Conservation (phyloP, 495 filamentous ascomycete genomes). For the Neurospora sp. region DNA sequence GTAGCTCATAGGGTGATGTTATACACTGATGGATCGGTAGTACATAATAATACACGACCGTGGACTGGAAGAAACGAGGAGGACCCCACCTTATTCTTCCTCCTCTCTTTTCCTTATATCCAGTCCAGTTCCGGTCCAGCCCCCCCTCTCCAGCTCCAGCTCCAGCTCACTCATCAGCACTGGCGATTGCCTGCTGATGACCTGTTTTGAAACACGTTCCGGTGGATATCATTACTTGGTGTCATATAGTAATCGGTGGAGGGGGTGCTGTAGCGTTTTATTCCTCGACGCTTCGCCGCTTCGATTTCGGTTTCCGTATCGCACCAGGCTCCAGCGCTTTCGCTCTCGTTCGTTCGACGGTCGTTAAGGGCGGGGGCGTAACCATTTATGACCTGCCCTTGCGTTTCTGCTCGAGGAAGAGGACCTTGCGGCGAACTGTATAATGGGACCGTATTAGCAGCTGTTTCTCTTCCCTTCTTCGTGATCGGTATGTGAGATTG, state of each 20-base stretch:
- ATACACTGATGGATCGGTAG: conserved; percentile 11
- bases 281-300: not conserved
- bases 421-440: conserved; percentile 76
- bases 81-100: not conserved
- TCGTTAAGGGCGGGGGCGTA: not conserved
- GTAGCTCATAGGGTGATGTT: not conserved
- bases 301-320: not conserved
- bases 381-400: conserved; percentile 22
- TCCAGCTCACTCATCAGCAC: not conserved
- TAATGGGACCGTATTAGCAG: not conserved
- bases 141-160: not conserved
- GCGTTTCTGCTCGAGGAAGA: conserved; percentile 86
- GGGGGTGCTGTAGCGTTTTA: not conserved
- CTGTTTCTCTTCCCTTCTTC: not conserved
- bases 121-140: not conserved
- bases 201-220: not conserved
- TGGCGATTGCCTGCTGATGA: not conserved
- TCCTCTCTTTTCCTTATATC: not conserved
- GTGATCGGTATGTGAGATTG: too few relatives aligned
- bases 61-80: not conserved
- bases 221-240: not conserved
- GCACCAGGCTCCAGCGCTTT: not conserved
- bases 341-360: not conserved
- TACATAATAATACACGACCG: conserved; percentile 9
- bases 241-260: not conserved